These are phyloP conservation scores for Schizophyllum commune DNA, from an alignment of 1,284 basidiomycete genomes.

Conservation along the genomic window DNA sequence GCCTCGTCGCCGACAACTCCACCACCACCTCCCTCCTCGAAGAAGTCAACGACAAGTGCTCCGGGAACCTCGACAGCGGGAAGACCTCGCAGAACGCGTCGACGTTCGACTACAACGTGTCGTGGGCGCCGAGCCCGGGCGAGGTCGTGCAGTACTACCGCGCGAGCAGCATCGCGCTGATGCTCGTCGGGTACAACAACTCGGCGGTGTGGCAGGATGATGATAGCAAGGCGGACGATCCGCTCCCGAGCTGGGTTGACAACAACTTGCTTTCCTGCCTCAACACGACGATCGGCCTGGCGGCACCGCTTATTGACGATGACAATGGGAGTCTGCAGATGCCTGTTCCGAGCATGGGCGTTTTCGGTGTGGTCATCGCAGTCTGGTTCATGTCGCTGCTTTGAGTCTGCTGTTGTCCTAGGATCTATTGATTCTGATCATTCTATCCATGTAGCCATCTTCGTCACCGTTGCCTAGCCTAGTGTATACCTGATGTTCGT, in stretches of 20 bases:
- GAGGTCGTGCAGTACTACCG: conserved; percentile 54
- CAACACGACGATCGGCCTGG: conserved; percentile 47
- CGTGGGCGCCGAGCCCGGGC: conserved; percentile 18
- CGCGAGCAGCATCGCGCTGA: conserved; percentile 44
- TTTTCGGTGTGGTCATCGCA: not conserved
- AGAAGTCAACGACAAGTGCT: conserved; percentile 31
- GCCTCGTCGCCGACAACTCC: conserved; percentile 49
- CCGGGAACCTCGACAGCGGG: conserved; percentile 11
- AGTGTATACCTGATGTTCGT: too few species aligned
- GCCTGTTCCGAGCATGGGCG: not conserved
- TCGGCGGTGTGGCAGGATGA: conserved; percentile 35
- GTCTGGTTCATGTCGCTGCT: not conserved
- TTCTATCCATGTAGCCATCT: too few species aligned
- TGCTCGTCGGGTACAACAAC: conserved; percentile 61
- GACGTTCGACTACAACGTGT: conserved; percentile 23
- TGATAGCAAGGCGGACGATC: conserved; percentile 35
- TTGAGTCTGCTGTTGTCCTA: not conserved
- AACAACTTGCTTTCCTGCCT: conserved; percentile 41
- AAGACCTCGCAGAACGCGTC: conserved; percentile 18
- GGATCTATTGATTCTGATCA: not conserved
- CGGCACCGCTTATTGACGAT: conserved; percentile 31
- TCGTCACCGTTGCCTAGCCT: too few species aligned
- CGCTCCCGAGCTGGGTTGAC: conserved; percentile 39
- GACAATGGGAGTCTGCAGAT: not conserved
- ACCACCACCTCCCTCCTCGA: conserved; percentile 43